A percentile compares a stretch with the other conserved stretches of the same genome.
Conservation (phyloP, 2,329 filamentous ascomycete genomes). For the Aureobasidium sp. region DNA sequence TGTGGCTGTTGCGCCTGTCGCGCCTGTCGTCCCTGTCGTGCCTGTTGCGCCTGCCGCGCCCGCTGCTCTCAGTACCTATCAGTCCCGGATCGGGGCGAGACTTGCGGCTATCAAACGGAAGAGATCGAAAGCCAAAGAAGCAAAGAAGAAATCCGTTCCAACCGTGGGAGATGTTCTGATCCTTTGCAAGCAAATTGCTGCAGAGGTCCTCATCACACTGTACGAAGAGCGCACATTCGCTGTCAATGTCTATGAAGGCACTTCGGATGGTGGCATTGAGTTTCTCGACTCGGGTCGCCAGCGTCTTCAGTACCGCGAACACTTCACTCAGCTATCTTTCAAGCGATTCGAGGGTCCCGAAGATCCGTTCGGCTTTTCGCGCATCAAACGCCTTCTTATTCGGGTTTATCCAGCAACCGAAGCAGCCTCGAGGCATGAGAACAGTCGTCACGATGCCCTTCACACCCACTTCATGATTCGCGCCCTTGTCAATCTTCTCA, state of each 20-base stretch:
- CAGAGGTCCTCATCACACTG: slow-evolving; percentile 20
- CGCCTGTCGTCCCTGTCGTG: neutral
- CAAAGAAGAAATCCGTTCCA: neutral
- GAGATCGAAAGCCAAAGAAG: too few relatives aligned
- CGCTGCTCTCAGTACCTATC: too few relatives aligned
- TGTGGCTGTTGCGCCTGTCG: neutral
- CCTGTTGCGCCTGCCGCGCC: neutral
- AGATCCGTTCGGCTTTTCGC: slow-evolving; percentile 24
- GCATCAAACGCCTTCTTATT: slow-evolving; percentile 26
- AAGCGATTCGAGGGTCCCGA: slow-evolving; percentile 20
- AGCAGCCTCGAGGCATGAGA: neutral
- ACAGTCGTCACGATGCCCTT: slow-evolving; percentile 20
- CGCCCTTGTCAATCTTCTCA: slow-evolving; percentile 23
- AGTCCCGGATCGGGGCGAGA: too few relatives aligned
- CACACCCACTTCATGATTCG: slow-evolving; percentile 27
- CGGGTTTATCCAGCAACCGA: slow-evolving; percentile 21
- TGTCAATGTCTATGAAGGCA: slow-evolving; percentile 15
- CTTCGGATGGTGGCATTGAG: slow-evolving; percentile 27
- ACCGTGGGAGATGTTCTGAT: slow-evolving; percentile 21
- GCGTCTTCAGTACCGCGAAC: slow-evolving; percentile 23
- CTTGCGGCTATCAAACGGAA: too few relatives aligned
- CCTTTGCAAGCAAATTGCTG: slow-evolving; percentile 21
- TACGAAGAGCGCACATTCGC: slow-evolving; percentile 23
- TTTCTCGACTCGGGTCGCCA: slow-evolving; percentile 27
- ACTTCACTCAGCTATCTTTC: slow-evolving; percentile 23